Conservation (phyloP, 352 stramenopile genomes). For the Paralagenidium karlingii region DNA sequence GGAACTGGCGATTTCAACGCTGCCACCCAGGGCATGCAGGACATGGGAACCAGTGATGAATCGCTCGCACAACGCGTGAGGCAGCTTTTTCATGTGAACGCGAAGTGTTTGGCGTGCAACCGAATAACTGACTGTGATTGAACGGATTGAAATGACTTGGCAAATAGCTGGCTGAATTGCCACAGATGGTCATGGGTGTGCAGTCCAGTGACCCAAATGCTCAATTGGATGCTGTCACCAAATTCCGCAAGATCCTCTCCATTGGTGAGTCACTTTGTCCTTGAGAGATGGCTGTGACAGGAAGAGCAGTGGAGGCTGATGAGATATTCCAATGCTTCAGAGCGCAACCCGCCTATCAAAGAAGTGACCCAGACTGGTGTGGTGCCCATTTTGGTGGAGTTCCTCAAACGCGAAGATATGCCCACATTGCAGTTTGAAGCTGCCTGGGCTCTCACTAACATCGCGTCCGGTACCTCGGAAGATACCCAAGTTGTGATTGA, state of each 20-base stretch:
- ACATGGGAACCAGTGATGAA: slow-evolving; percentile 24
- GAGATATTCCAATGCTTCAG: slow-evolving; percentile 27
- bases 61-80: slow-evolving; percentile 43
- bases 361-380: slow-evolving; percentile 98
- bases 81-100: too few relatives aligned
- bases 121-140: too few relatives aligned
- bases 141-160: too few relatives aligned
- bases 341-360: slow-evolving; percentile 98
- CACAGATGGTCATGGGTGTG: slow-evolving; percentile 89
- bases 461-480: slow-evolving; percentile 95
- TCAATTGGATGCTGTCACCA: slow-evolving; percentile 95
- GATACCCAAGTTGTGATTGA: slow-evolving; percentile 98
- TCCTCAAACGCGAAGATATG: slow-evolving; percentile 93
- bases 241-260: slow-evolving; percentile 97
- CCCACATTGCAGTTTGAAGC: slow-evolving; percentile 95
- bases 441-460: slow-evolving; percentile 99
- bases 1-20: slow-evolving; percentile 11
- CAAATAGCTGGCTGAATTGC: slow-evolving; percentile 87
- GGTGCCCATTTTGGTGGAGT: slow-evolving; percentile 97
- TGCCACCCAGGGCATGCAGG: slow-evolving; percentile 12
- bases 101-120: too few relatives aligned
- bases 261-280: slow-evolving; percentile 79
- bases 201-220: slow-evolving; percentile 83
- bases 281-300: too few relatives aligned
- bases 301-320: not conserved